Evolutionary conservation across 352 stramenopile species (phyloP).

Genomic region (Pseudoperonospora humuli): DNA sequence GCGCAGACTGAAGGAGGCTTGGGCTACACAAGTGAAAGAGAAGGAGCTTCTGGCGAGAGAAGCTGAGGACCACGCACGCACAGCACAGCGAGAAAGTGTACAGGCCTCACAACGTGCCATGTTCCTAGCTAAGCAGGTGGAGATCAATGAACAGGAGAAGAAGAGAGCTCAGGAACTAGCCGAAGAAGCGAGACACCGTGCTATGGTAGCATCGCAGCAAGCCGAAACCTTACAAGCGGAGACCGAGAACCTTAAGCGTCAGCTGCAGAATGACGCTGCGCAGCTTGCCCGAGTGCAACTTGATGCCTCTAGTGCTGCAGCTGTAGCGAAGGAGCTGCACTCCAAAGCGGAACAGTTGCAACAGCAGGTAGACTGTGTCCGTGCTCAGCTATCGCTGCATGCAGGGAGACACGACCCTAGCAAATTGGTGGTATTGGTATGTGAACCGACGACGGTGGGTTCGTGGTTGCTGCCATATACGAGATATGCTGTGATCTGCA

Average conservation of each 20-base stretch:
- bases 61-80: conserved; percentile 60
- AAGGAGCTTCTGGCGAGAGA: conserved; percentile 67
- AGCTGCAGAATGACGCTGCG: conserved; percentile 56
- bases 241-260: conserved; percentile 67
- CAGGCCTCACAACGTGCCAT: conserved; percentile 57
- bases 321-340: conserved; percentile 59
- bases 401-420: conserved; percentile 65
- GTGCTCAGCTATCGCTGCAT: conserved; percentile 69
- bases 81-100: conserved; percentile 66
- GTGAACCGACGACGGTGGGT: conserved; percentile 69
- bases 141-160: conserved; percentile 83
- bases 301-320: conserved; percentile 58
- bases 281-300: conserved; percentile 65
- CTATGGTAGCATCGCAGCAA: conserved; percentile 53
- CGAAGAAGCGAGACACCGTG: conserved; percentile 50
- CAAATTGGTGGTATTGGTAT: conserved; percentile 75
- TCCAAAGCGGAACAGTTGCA: conserved; percentile 63
- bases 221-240: conserved; percentile 66
- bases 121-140: conserved; percentile 66
- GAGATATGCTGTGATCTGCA: conserved; percentile 74
- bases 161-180: conserved; percentile 56
- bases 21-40: conserved; percentile 54
- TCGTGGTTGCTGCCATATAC: conserved; percentile 82
- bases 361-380: conserved; percentile 69
- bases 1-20: conserved; percentile 37